A percentile compares a stretch with the other conserved stretches of the same genome.
Conservation (phyloP, 192 early-diverging fungal genomes). For the Diversispora epigaea region DNA sequence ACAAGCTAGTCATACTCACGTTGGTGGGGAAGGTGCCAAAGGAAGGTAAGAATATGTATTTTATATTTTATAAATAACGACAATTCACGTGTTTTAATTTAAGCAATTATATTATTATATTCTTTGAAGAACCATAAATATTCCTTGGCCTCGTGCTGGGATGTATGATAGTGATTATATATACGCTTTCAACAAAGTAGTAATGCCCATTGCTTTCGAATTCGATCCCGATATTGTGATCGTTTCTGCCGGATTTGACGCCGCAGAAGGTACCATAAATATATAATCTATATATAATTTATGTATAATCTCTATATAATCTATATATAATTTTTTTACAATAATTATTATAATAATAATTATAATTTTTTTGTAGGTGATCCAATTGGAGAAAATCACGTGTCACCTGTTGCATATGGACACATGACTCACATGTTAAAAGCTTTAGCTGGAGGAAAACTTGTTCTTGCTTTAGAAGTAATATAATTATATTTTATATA, state of each 20-base stretch:
- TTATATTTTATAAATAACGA: too few relatives aligned
- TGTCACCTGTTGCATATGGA: slow-evolving; percentile 80
- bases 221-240: slow-evolving; percentile 82
- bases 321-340: too few relatives aligned
- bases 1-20: slow-evolving; percentile 49
- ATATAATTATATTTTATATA: background rate
- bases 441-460: slow-evolving; percentile 61
- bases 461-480: slow-evolving; percentile 80
- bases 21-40: slow-evolving; percentile 56
- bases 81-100: background rate
- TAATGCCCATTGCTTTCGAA: slow-evolving; percentile 82
- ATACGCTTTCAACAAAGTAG: slow-evolving; percentile 71
- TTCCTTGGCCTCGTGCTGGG: slow-evolving; percentile 77
- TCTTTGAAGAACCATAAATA: slow-evolving; percentile 72
- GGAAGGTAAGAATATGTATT: slow-evolving; percentile 52
- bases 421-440: slow-evolving; percentile 86
- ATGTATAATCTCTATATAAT: background rate
- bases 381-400: slow-evolving; percentile 76
- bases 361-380: slow-evolving; percentile 60
- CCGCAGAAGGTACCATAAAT: slow-evolving; percentile 54
- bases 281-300: background rate
- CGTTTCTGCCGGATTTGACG: slow-evolving; percentile 91
- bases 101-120: too few relatives aligned
- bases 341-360: background rate
- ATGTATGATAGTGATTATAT: slow-evolving; percentile 87